Evolutionary conservation across 2,329 filamentous ascomycete species (phyloP), one percentile per base, ranked within the genome.

Genomic region (Cercospora sp.): DNA sequence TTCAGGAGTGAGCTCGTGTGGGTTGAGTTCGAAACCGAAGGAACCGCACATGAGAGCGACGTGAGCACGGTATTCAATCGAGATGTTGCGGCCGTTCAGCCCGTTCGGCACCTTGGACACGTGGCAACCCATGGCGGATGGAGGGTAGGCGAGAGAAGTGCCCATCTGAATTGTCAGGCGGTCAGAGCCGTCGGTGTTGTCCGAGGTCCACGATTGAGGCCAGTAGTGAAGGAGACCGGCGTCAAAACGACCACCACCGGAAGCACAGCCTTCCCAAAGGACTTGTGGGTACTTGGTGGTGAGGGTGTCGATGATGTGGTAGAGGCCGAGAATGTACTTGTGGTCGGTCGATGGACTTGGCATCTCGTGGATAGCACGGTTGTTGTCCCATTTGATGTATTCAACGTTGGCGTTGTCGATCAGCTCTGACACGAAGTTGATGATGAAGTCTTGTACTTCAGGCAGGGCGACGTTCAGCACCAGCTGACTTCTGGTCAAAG

Each of bases 371-470:
- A 89, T 87, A 0, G 84, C 87, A 5, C 88, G 81, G 77, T 90
- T 90, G 76, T 89, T 88, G 70, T 90, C 88, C 88, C 88, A 90
- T 71, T 90, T 90, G 68, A 90, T 83, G 68, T 90, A 90, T 9
- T 79, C 78, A 58, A 90, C 85, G 26, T 85, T 79, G 0, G 84
- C 83, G 1, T 80, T 83, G 55, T 84, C 80, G 18, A 90, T 82
- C 6, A 90, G 81, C 3, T 80, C 78, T 2, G 86, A 83, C 3
- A 90, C 80, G 0, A 83, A 81, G 0, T 81, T 76, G 70, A 90
- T 88, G 73, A 90, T 85, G 67, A 84, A 89, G 1, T 89, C 83
- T 69, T 90, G 88, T 0, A 90, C 88, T 68, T 89, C 87, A 0
- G 83, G 82, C 0, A 89, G 78, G 0, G 84, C 87, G 0, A 89